Evolutionary conservation across 176 grass and related monocot genomes (phyloP).

Genomic region (Rhynchospora tenuis): DNA sequence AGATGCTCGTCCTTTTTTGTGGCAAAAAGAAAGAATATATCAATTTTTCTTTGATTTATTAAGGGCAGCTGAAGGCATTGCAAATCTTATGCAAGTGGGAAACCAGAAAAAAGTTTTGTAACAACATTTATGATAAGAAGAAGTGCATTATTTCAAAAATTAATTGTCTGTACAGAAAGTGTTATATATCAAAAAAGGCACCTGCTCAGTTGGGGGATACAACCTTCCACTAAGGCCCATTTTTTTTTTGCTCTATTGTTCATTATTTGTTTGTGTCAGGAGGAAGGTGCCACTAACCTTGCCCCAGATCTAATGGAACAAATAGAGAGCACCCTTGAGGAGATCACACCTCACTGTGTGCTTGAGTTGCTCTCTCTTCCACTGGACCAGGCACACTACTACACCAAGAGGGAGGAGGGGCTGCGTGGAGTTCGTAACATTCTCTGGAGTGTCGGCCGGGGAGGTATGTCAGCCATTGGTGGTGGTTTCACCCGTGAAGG

Average conservation of each 20-base stretch:
- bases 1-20: background rate
- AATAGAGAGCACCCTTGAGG: slow-evolving; percentile 93
- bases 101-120: background rate
- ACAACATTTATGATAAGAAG: background rate
- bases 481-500: slow-evolving; percentile 88
- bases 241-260: background rate
- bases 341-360: slow-evolving; percentile 79
- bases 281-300: slow-evolving; percentile 92
- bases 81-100: background rate
- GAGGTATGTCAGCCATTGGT: slow-evolving; percentile 69
- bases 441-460: slow-evolving; percentile 75
- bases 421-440: slow-evolving; percentile 64
- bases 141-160: background rate
- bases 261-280: slow-evolving; percentile 31
- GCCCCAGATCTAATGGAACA: slow-evolving; percentile 70
- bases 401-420: slow-evolving; percentile 69
- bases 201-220: background rate
- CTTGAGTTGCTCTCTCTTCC: slow-evolving; percentile 86
- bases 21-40: background rate
- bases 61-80: background rate
- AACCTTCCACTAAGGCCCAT: background rate
- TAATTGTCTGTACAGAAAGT: background rate
- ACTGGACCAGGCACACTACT: slow-evolving; percentile 46
- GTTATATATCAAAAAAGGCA: background rate
- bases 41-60: background rate